Percentiles rank a stretch among this genome's conserved stretches.
These are phyloP conservation scores for Pseudogymnoascus sp. DNA, from an alignment of 2,329 filamentous ascomycete genomes.

Conservation along the genomic window DNA sequence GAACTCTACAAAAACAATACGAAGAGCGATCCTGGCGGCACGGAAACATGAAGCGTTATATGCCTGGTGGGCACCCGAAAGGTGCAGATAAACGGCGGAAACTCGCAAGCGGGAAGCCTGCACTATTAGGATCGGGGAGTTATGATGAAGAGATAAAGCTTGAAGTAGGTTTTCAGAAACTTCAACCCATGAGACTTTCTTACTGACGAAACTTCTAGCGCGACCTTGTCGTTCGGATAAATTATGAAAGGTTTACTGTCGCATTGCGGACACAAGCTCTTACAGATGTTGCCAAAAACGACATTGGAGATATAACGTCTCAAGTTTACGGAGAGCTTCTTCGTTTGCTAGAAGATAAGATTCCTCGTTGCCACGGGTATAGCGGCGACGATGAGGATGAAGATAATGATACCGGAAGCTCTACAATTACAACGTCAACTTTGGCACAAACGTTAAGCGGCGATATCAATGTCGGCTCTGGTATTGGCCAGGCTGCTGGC, in stretches of 20 bases:
- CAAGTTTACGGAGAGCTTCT: slow-evolving; percentile 72
- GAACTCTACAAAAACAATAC: slow-evolving; percentile 46
- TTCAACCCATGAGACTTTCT: background rate
- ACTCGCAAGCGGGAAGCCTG: slow-evolving; percentile 41
- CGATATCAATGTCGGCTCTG: slow-evolving; percentile 45
- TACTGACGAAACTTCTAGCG: slow-evolving; percentile 42
- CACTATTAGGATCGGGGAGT: slow-evolving; percentile 30
- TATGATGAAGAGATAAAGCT: slow-evolving; percentile 38
- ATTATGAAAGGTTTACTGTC: slow-evolving; percentile 77
- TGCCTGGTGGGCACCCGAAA: slow-evolving; percentile 22
- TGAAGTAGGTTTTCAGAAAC: slow-evolving; percentile 40
- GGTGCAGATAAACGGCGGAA: slow-evolving; percentile 44
- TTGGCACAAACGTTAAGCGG: slow-evolving; percentile 49
- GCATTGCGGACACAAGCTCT: slow-evolving; percentile 74
- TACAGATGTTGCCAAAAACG: slow-evolving; percentile 61
- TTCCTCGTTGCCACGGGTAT: slow-evolving; percentile 59
- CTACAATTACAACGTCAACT: slow-evolving; percentile 45
- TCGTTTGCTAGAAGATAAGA: slow-evolving; percentile 59
- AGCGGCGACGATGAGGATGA: slow-evolving; percentile 39
- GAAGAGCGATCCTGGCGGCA: slow-evolving; percentile 39
- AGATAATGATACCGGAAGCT: slow-evolving; percentile 23
- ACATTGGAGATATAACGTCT: slow-evolving; percentile 66
- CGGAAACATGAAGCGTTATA: slow-evolving; percentile 43
- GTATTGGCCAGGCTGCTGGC: slow-evolving; percentile 49
- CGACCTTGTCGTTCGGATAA: slow-evolving; percentile 68